Evolutionary conservation across 2,329 filamentous ascomycete genomes (phyloP), one percentile per base, ranked within the genome.

Genomic region (Cercospora sesami): DNA sequence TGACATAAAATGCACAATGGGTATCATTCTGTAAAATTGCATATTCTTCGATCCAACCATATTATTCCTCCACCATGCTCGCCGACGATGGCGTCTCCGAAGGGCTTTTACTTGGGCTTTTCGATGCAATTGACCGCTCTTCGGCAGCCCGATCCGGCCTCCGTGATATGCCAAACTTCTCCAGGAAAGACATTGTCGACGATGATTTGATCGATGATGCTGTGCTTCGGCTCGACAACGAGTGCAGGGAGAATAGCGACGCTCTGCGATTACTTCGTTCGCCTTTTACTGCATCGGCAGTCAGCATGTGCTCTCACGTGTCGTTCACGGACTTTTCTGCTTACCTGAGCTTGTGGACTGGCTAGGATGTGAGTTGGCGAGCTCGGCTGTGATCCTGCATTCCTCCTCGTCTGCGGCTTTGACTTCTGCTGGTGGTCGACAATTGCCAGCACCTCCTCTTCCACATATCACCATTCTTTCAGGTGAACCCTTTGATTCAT

Each of bases 381-480:
- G 39, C 36, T 66, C 60, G 23, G 63, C 69, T 67, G 71, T 67
- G 61, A 71, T 55, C 59, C 42, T 63, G 21, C 60, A 64, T 42
- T 64, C 65, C 59, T 64, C 60, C 31, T 67, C 61, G 58, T 67
- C 65, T 16, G 59, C 58, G 7, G 65, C 65, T 48, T 68, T 63
- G 21, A 66, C 62, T 28, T 67, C 60, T 30, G 70, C 66, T 39
- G 68, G 66, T 12, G 65, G 28, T 33, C 55, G 55, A 36, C 55
- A 59, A 30, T 73, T 73, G 26, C 71, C 71, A 30, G 71, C 70
- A 28, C 71, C 71, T 18, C 71, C 71, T 45, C 69, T 67, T 7
- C 71, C 71, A 55, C 67, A 63, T 6, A 67, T 51, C 31, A 64
- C 68, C 30, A 64, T 59, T 21, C 70, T 63, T 33, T 71, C 66